Evolutionary conservation across 257 asterid species (phyloP), one percentile per base, ranked within the genome.

Genomic region (Prunella vulgaris): DNA sequence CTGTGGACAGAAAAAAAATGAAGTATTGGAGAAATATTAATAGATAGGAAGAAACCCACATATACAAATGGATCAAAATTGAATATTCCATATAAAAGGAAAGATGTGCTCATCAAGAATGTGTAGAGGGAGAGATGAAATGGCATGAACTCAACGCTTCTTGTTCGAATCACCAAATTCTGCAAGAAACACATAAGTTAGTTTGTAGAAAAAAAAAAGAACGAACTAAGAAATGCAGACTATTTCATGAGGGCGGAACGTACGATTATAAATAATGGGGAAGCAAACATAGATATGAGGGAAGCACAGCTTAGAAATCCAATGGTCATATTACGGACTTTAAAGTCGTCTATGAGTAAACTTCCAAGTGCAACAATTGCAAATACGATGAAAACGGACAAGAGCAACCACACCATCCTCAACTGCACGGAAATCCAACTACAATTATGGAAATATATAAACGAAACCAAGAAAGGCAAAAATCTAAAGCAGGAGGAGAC

Each of bases 281-380:
- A 87, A 44, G 88, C 93, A 51, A 87, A 83, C 90, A 87, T 87
- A 10, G 90, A 84, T 69, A 87, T 70, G 81, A 84, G 93, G 25
- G 90, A 78, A 71, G 81, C 88, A 51, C 83, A 75, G 10, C 85
- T 81, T 51, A 87, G 64, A 65, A 80, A 83, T 10, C 89, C 88
- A 9, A 83, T 66, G 18, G 77, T 74, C 49, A 74, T 27, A 46
- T 71, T 83, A n/a, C 92, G 87, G 27, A 75, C 68, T 66, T 73
- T 76, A 66, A 74, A 71, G 76, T 82, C 83, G 25, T 10, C 51
- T 40, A 83, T 73, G 69, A 80, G 79, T 77, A 82, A 71, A 79
- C 90, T 83, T 21, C 83, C 81, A 28, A 74, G 2, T 20, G 84
- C 79, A 59, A 87, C 77, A 24, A 76, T 6, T 14, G 72, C 82